Percentiles rank a stretch among this genome's conserved stretches.
Conservation (phyloP, 2,329 filamentous ascomycete genomes). For the Ustulina deusta region DNA sequence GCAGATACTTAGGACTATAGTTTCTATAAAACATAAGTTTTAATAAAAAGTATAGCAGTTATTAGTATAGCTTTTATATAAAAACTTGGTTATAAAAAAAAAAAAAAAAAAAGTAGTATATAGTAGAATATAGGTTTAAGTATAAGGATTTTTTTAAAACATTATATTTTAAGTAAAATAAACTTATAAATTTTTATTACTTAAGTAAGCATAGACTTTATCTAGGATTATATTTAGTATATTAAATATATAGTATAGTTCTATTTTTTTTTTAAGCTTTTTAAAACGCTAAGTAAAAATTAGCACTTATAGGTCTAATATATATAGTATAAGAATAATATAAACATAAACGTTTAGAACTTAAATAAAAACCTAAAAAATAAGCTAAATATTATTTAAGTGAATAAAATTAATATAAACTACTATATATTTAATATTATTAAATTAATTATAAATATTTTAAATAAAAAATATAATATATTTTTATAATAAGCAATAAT, state of each 20-base stretch:
- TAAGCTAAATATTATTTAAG: conserved; percentile 6
- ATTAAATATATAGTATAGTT: neutral
- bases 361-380: neutral
- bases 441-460: neutral
- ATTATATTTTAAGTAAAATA: neutral
- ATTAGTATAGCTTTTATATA: neutral
- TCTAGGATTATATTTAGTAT: neutral
- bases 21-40: neutral
- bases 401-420: neutral
- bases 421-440: neutral
- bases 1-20: neutral
- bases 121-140: neutral
- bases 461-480: neutral
- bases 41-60: neutral
- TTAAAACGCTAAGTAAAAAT: neutral
- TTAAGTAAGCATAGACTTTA: neutral
- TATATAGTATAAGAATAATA: neutral
- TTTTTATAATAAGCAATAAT: neutral
- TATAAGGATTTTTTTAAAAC: neutral
- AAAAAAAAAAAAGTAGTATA: too few relatives aligned
- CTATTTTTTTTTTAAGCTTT: neutral
- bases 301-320: neutral
- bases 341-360: neutral
- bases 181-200: neutral
- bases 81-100: neutral